phyloP scores from a whole-genome alignment of 2,329 filamentous ascomycete genomes.

The Fusarium sp. region DNA sequence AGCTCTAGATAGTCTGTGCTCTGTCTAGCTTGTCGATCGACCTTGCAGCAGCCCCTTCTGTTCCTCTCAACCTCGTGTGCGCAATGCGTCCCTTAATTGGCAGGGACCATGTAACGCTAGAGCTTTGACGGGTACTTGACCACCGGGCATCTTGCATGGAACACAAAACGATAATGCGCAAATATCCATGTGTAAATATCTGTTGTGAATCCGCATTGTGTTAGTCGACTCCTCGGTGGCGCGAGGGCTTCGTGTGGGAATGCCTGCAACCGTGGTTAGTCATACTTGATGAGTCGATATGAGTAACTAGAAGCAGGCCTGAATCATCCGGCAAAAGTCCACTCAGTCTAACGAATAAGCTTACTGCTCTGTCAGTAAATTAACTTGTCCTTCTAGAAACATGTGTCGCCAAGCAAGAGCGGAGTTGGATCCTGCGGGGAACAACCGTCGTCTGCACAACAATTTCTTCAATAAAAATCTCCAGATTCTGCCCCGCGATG shows the following conservation, averaged over 20 bases:
- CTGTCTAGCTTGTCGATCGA: constrained; percentile 20
- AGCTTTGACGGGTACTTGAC: not conserved
- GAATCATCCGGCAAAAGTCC: constrained; percentile 27
- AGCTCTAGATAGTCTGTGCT: constrained; percentile 20
- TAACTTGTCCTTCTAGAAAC: constrained; percentile 13
- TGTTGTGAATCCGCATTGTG: not conserved
- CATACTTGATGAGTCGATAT: constrained; percentile 24
- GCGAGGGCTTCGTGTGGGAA: not conserved
- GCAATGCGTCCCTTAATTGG: constrained; percentile 20
- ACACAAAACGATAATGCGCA: not conserved
- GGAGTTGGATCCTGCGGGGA: constrained; percentile 18
- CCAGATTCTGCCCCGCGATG: constrained; percentile 31
- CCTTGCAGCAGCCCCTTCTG: constrained; percentile 3
- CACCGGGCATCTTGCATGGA: not conserved
- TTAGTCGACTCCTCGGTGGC: not conserved
- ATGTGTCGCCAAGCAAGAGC: not conserved
- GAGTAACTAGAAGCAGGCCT: constrained; percentile 1
- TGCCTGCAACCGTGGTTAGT: not conserved
- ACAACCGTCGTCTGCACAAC: constrained; percentile 1
- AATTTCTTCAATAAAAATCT: constrained; percentile 8
- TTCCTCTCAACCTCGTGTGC: constrained; percentile 27
- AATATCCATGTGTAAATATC: not conserved
- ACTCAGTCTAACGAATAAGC: constrained; percentile 3
- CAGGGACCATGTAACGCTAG: not conserved
- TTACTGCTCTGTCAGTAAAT: constrained; percentile 8